A percentile compares a stretch with the other conserved stretches of the same genome.
Evolutionary conservation across 768 basidiomycete genomes (phyloP).

Genomic region (Leccinum disarticulatum): DNA sequence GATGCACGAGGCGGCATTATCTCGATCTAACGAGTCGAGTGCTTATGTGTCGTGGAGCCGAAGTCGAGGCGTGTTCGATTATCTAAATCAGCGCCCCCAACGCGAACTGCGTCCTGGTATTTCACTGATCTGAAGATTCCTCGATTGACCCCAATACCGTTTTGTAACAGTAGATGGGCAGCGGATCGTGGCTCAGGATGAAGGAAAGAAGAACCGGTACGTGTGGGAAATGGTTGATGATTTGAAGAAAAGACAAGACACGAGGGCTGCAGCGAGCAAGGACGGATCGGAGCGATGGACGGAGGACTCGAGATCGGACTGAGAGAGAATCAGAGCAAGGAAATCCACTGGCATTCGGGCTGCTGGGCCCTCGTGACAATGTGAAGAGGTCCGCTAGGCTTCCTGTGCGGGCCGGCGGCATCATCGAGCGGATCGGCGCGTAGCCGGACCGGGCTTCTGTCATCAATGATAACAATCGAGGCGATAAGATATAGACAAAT

Average conservation of each 20-base stretch:
- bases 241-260: not conserved
- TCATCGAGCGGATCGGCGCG: not conserved
- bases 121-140: not conserved
- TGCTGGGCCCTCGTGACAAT: too few species aligned
- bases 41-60: not conserved
- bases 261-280: not conserved
- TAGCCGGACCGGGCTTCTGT: not conserved
- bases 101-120: not conserved
- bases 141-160: not conserved
- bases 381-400: not conserved
- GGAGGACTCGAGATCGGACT: not conserved
- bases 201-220: not conserved
- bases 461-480: not conserved
- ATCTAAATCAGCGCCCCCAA: not conserved
- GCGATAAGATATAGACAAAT: not conserved
- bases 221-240: not conserved
- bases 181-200: not conserved
- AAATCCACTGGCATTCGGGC: not conserved
- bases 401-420: not conserved
- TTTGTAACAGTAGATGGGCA: not conserved
- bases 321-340: not conserved
- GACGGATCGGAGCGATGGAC: not conserved
- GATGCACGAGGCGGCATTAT: not conserved
- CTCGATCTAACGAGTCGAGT: not conserved
- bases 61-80: not conserved